phyloP scores from a whole-genome alignment of 75 land plant species.

The Pinus albicaulis region DNA sequence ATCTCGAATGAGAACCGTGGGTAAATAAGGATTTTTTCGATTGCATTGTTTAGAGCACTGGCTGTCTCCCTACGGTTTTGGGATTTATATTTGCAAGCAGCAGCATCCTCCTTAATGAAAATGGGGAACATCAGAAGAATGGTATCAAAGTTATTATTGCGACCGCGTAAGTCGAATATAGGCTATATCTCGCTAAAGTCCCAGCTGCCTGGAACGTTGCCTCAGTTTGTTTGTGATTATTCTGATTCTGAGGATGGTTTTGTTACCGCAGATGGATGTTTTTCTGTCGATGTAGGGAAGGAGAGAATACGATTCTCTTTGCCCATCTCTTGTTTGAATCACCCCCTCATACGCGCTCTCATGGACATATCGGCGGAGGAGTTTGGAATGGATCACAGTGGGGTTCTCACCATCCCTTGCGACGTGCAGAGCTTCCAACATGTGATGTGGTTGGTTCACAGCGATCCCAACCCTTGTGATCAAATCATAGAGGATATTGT shows the following conservation, averaged over 20 bases:
- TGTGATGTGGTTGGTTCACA: not conserved
- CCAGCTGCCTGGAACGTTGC: too few relatives aligned
- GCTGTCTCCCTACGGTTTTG: too few relatives aligned
- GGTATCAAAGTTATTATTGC: not conserved
- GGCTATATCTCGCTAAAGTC: not conserved
- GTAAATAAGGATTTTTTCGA: too few relatives aligned
- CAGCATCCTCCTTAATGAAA: too few relatives aligned
- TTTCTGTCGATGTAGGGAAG: not conserved
- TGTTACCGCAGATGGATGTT: not conserved
- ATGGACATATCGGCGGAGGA: not conserved
- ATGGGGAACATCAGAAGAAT: not conserved
- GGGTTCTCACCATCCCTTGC: not conserved
- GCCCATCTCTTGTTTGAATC: not conserved
- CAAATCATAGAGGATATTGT: too few relatives aligned
- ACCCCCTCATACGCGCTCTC: not conserved
- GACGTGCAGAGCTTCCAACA: not conserved
- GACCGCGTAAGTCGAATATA: not conserved
- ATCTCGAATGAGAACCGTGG: too few relatives aligned
- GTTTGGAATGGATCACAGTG: not conserved
- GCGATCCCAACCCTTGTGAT: not conserved
- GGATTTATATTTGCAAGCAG: too few relatives aligned
- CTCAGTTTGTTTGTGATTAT: too few relatives aligned
- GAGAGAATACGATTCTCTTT: not conserved
- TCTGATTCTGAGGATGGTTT: too few relatives aligned
- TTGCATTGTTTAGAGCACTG: too few relatives aligned